These are phyloP conservation scores for Boletus edulis DNA, from an alignment of 768 basidiomycete species.

Conservation along the genomic window DNA sequence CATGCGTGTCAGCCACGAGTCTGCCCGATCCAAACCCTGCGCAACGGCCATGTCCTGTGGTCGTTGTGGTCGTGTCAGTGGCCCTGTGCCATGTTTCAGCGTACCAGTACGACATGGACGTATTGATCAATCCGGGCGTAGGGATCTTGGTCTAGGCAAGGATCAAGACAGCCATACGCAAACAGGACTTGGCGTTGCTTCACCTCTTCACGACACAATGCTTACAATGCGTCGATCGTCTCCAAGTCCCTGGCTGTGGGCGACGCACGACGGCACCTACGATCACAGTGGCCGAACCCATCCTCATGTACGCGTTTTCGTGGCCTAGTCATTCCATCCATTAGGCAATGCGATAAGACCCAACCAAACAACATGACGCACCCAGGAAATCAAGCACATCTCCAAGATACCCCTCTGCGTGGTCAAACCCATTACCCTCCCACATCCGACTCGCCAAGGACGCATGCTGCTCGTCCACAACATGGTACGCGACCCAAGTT, in stretches of 20 bases:
- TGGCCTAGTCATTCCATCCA: conserved; percentile 51
- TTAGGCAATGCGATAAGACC: not conserved
- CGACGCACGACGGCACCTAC: conserved; percentile 57
- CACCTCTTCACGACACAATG: conserved; percentile 54
- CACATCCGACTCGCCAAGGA: conserved; percentile 52
- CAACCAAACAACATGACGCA: conserved; percentile 26
- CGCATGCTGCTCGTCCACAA: conserved; percentile 72
- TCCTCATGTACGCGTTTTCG: conserved; percentile 75
- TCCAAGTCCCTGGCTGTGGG: conserved; percentile 47
- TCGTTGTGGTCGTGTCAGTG: too few relatives aligned
- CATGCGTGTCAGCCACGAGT: too few relatives aligned
- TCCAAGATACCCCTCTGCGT: too few relatives aligned
- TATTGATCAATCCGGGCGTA: too few relatives aligned
- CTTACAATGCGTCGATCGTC: conserved; percentile 57
- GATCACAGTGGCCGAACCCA: conserved; percentile 52
- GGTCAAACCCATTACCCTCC: conserved; percentile 92
- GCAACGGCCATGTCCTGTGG: too few relatives aligned
- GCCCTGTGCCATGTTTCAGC: too few relatives aligned
- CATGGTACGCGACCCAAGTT: conserved; percentile 89
- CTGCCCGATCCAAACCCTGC: too few relatives aligned
- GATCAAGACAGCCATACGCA: too few relatives aligned
- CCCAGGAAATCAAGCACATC: conserved; percentile 68
- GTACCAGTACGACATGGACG: too few relatives aligned
- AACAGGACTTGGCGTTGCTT: conserved; percentile 35
- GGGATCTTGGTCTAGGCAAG: too few relatives aligned